A percentile compares a stretch with the other conserved stretches of the same genome.
Evolutionary conservation across 768 basidiomycete genomes (phyloP).

Genomic region (Hericium erinaceus): DNA sequence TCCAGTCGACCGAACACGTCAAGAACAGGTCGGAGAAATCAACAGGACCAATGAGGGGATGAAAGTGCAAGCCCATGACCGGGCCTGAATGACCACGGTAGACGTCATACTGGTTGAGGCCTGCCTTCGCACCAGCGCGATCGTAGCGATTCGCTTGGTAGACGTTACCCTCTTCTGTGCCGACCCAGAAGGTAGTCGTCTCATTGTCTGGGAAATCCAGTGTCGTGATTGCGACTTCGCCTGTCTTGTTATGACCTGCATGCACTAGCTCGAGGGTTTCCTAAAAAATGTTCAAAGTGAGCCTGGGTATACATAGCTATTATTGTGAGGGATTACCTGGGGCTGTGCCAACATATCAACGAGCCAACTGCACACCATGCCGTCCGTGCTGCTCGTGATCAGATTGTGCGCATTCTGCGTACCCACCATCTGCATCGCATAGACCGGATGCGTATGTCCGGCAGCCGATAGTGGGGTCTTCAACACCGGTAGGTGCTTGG

Average conservation of each 20-base stretch:
- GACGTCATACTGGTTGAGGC: conserved; percentile 85
- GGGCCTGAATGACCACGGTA: conserved; percentile 92
- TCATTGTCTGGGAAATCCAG: conserved; percentile 95
- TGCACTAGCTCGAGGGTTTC: conserved; percentile 91
- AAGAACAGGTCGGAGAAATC: conserved; percentile 96
- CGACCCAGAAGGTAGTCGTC: conserved; percentile 94
- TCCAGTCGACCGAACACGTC: conserved; percentile 94
- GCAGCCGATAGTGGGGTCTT: conserved; percentile 95
- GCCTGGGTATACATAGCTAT: neutral
- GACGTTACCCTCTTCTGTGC: conserved; percentile 95
- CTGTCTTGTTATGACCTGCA: conserved; percentile 90
- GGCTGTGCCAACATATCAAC: conserved; percentile 99
- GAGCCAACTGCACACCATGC: conserved; percentile 94
- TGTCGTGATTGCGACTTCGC: conserved; percentile 89
- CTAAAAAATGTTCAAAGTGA: conserved; percentile 29
- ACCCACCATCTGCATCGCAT: conserved; percentile 97
- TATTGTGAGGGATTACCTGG: conserved; percentile 44
- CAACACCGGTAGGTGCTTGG: conserved; percentile 90
- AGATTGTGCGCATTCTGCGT: conserved; percentile 98
- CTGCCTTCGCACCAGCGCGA: conserved; percentile 93
- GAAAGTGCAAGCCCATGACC: conserved; percentile 91
- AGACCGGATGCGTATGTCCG: conserved; percentile 97
- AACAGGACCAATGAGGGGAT: conserved; percentile 82
- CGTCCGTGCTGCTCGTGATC: conserved; percentile 95
- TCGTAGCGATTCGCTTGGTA: conserved; percentile 97